A percentile compares a stretch with the other conserved stretches of the same genome.
Evolutionary conservation across 768 basidiomycete genomes (phyloP).

Genomic region (Nevesoporus exiguus): DNA sequence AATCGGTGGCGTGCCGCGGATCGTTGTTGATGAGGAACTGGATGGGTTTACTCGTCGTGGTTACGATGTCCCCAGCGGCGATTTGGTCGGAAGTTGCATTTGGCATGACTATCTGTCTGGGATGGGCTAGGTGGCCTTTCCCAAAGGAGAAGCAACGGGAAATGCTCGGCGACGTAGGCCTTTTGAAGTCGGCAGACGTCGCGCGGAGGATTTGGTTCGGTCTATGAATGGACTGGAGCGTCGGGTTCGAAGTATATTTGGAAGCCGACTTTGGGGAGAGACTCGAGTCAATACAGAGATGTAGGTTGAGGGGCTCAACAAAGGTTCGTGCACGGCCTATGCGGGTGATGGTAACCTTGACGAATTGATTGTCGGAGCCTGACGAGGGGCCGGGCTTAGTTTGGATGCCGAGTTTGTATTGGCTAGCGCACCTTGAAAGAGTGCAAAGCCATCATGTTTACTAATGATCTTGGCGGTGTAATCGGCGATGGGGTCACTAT

Average conservation of each 20-base stretch:
- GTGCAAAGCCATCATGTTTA: neutral
- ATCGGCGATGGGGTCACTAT: neutral
- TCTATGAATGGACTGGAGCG: neutral
- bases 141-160: neutral
- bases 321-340: neutral
- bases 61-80: neutral
- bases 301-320: neutral
- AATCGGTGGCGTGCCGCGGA: neutral
- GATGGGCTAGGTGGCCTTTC: neutral
- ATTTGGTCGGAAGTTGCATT: constrained; percentile 3
- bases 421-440: neutral
- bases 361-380: neutral
- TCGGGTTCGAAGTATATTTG: neutral
- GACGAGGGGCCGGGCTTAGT: neutral
- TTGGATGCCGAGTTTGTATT: neutral
- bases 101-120: neutral
- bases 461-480: neutral
- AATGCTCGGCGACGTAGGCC: neutral
- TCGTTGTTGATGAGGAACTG: neutral
- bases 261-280: neutral
- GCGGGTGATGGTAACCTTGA: neutral
- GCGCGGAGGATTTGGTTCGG: neutral
- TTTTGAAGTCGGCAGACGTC: neutral
- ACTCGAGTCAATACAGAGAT: neutral
- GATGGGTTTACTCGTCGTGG: neutral